Conservation (phyloP, 371 early-diverging fungal species). For the Entomophthora muscae region DNA sequence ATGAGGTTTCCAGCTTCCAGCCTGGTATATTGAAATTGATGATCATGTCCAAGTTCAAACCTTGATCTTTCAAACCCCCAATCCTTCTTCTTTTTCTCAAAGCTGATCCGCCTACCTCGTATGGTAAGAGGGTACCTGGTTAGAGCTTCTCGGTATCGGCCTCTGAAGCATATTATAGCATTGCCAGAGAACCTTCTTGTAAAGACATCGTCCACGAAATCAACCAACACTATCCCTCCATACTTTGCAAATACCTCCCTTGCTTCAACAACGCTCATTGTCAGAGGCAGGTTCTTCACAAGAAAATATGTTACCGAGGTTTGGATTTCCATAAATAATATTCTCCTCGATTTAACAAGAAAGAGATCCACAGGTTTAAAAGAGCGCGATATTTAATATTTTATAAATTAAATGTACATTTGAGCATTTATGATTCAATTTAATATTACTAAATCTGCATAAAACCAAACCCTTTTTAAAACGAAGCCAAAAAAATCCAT, state of each 20-base stretch:
- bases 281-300: not conserved
- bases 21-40: not conserved
- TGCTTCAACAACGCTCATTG: not conserved
- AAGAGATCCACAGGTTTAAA: no score
- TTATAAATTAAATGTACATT: no score
- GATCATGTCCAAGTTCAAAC: not conserved
- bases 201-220: not conserved
- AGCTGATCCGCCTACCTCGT: not conserved
- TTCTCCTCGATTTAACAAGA: no score
- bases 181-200: not conserved
- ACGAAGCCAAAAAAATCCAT: no score
- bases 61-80: not conserved
- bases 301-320: not conserved
- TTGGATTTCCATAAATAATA: not conserved
- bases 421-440: no score
- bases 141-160: not conserved
- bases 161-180: not conserved
- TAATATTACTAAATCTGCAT: no score
- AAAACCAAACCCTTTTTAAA: no score
- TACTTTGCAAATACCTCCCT: not conserved
- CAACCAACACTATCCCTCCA: not conserved
- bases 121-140: not conserved
- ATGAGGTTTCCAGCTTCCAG: not conserved
- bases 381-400: no score
- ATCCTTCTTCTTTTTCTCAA: not conserved